Percentiles rank a stretch among this genome's conserved stretches.
Conservation (phyloP, 306 rosid species). For the Sophora flavescens region DNA sequence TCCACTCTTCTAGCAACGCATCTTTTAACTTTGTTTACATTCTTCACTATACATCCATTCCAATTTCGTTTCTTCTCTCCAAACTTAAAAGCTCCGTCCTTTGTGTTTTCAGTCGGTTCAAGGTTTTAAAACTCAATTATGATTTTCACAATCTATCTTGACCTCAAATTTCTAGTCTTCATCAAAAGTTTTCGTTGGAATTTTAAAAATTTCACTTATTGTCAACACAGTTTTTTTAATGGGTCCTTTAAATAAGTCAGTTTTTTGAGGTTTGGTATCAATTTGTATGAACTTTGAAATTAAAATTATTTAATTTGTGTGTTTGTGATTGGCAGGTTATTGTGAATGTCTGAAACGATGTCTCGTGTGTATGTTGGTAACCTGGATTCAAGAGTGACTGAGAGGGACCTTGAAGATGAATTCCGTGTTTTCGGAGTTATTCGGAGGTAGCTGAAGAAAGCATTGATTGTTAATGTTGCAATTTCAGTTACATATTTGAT, state of each 20-base stretch:
- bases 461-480: not conserved
- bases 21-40: not conserved
- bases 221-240: not conserved
- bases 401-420: constrained; percentile 97
- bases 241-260: no score
- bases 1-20: not conserved
- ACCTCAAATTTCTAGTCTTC: no score
- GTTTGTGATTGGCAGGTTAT: constrained; percentile 46
- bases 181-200: not conserved
- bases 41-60: not conserved
- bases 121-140: no score
- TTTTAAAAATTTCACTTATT: no score
- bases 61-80: not conserved
- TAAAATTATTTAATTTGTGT: not conserved
- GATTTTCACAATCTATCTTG: no score
- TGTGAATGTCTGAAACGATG: constrained; percentile 54
- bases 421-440: constrained; percentile 94
- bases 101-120: not conserved
- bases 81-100: not conserved
- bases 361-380: constrained; percentile 98
- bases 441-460: constrained; percentile 64
- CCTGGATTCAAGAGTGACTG: constrained; percentile 86
- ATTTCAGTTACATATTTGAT: not conserved
- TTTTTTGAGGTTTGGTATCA: not conserved
- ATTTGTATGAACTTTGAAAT: not conserved